Percentiles rank a stretch among this genome's conserved stretches.
Conservation (phyloP, 129 eudicot genomes). For the Arctium minus region DNA sequence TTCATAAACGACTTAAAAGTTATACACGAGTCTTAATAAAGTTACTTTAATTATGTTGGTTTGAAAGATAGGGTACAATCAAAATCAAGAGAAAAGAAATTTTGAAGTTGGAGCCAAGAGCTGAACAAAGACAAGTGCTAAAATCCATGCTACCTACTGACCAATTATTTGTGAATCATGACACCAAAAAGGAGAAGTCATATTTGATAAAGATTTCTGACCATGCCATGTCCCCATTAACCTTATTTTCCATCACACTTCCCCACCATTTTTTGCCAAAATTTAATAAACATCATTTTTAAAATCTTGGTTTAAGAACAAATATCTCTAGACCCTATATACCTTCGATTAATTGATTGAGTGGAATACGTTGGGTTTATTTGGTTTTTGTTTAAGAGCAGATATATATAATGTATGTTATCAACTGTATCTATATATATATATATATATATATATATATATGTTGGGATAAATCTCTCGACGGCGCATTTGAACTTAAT, state of each 20-base stretch:
- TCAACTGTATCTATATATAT: too few relatives aligned
- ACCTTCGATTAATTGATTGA: too few relatives aligned
- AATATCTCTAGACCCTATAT: background rate
- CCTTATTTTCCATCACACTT: constrained; percentile 25
- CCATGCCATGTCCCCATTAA: constrained; percentile 34
- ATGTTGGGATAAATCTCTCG: background rate
- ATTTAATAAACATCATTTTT: background rate
- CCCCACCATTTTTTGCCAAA: constrained; percentile 29
- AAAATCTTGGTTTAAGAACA: background rate
- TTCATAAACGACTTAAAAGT: background rate
- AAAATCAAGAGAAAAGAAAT: background rate
- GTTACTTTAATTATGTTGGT: background rate
- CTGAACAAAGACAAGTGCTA: constrained; percentile 28
- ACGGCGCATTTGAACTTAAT: background rate
- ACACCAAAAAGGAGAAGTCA: constrained; percentile 40
- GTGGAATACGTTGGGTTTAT: background rate
- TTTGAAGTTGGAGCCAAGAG: constrained; percentile 12
- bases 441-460: too few relatives aligned
- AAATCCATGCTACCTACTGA: constrained; percentile 30
- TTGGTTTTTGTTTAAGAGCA: background rate
- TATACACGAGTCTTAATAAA: background rate
- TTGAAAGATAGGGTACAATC: constrained; percentile 1
- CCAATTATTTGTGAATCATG: constrained; percentile 42
- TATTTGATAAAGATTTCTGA: constrained; percentile 29
- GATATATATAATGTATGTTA: too few relatives aligned